Base-by-base conservation (phyloP, 768 basidiomycete genomes). In the Daedaleopsis sinensis region DNA sequence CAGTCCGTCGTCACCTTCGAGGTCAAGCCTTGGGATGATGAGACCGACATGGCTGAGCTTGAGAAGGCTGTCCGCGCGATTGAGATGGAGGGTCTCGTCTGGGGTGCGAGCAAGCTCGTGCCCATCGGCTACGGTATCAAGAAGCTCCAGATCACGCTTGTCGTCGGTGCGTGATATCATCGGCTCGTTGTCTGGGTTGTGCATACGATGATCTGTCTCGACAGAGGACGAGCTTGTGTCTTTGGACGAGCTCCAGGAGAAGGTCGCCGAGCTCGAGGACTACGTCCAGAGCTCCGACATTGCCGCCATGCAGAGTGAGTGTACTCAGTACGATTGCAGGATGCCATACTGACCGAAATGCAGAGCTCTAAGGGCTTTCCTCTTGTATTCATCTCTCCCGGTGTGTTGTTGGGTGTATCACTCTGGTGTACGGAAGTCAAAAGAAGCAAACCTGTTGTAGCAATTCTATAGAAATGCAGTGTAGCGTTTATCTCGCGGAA, bases 11-110 rank as follows among this genome's bases (percentile, higher is more conserved):
- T 99, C 53, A 99, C 96, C 50, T 79, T 98, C 68, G 96, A 98
- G 68, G 95, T 99, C 64, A 99, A 99, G 79, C 96, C 96, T 43
- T 97, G 95, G 96, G 96, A 98, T 74, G 96, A 98, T 73, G 95
- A 97, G 81, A 99, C 97, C 53, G 94, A 98, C 77, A 96, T 99
- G 96, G 83, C 72, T 47, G 91, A 80, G 53, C 82, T 98, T 68
- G 96, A 98, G 77, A 76, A 80, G 16, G 71, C 83, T 44, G 96
- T 98, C 57, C 88, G 97, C 62, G 87, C 93, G 21, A 87, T 98
- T 69, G 84, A 92, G 76, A 79, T 85, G 79, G 89, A 91, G 43
- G 97, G 97, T 72, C 90, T 99, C 59, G 84, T 98, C 52, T 99
- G 97, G 97, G 96, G 97, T 76, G 84, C 86, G 44, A 92, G 90